Evolutionary conservation across 768 basidiomycete species (phyloP), one percentile per base, ranked within the genome.

Genomic region (Coprinopsis sp.): DNA sequence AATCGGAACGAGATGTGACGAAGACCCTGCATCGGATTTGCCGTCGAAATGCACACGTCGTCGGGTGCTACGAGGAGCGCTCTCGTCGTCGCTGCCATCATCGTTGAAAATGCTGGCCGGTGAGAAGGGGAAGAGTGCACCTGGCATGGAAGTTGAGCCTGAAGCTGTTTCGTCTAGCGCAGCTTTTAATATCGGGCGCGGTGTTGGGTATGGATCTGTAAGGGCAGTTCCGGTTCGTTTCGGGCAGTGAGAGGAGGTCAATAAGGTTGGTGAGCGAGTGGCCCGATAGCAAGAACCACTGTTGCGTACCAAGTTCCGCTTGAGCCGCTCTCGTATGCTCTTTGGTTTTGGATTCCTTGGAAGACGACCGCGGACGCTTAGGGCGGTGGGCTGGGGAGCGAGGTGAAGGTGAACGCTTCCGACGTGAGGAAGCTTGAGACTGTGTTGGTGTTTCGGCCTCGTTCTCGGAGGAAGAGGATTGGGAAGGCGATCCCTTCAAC

Each of bases 71-170:
- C 24, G 24, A 28, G 11, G 10, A 18, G 8, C 18, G 18, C 19
- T 13, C 6, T 30, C 28, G 6, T 13, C 22, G 14, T 46, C 44
- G 34, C 37, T 33, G n/a, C 41, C 47, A 21, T 23, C 44, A 14
- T 33, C 31, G 44, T 10, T 31, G 27, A 14, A n/a, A 24, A 80
- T 66, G 11, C 80, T 67, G n/a, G 86, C 86, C 0, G 79, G 73
- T 0, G 88, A 87, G 7, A 85, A 80, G 4, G 86, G 78, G 57
- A 81, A 87, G 11, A 91, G 75, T 1, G 88, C 77, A 6, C 87
- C 88, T 18, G 87, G 88, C 87, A 91, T 91, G 1, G 80, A 81
- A 0, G 74, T 56, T 2, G 78, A 21, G 27, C 40, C 23, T n/a
- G 31, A 13, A 25, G 22, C n/a, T n/a, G 31, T 19, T 42, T 42